These are phyloP conservation scores for Tetrapisispora pingtungensis DNA, from an alignment of 805 yeast species.

Conservation along the genomic window DNA sequence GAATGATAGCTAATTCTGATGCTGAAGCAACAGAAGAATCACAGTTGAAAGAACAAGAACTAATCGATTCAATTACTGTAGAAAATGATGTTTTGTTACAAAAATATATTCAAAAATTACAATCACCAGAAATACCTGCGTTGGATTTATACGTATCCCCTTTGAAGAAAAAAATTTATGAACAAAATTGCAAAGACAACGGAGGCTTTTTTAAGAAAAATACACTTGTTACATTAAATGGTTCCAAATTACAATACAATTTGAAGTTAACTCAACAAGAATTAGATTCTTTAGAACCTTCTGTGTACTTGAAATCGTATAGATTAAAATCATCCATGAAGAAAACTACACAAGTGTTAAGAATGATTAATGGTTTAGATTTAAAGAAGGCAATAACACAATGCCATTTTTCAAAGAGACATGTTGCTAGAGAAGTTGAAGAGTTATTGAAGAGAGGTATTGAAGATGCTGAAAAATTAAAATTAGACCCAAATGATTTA, in stretches of 20 bases:
- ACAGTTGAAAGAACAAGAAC: conserved; percentile 10
- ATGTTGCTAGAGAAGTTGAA: conserved; percentile 69
- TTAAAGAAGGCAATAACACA: conserved; percentile 80
- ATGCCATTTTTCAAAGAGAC: conserved; percentile 77
- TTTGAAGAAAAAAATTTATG: conserved; percentile 55
- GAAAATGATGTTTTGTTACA: conserved; percentile 34
- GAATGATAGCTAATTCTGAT: conserved; percentile 16
- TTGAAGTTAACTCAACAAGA: conserved; percentile 53
- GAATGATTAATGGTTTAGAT: conserved; percentile 63
- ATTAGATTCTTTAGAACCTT: conserved; percentile 75
- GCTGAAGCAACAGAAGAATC: conserved; percentile 15
- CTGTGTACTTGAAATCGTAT: conserved; percentile 69
- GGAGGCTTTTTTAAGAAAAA: conserved; percentile 63
- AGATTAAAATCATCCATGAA: conserved; percentile 83
- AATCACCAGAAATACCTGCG: conserved; percentile 37
- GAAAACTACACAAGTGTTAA: conserved; percentile 70
- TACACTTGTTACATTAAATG: conserved; percentile 35
- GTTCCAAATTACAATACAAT: conserved; percentile 39
- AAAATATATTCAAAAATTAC: conserved; percentile 40
- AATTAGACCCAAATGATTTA: conserved; percentile 48
- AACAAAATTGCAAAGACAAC: conserved; percentile 46
- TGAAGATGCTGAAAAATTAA: conserved; percentile 53
- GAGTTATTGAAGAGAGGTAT: conserved; percentile 64
- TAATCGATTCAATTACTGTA: conserved; percentile 22
- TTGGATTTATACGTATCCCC: conserved; percentile 54